Evolutionary conservation across 2,329 filamentous ascomycete genomes (phyloP).

Genomic region (Thelonectria blattea): DNA sequence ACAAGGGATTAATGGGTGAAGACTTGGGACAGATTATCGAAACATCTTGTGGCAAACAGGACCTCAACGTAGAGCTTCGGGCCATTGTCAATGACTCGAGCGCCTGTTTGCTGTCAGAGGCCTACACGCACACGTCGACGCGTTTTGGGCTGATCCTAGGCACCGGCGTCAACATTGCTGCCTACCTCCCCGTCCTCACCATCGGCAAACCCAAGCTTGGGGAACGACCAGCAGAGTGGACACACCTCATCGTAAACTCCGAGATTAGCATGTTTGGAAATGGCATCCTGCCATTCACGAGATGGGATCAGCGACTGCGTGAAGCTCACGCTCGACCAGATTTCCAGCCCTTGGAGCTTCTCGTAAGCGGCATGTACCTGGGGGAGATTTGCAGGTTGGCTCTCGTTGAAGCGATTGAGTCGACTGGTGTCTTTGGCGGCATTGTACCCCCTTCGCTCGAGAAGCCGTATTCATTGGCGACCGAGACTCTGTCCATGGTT

Average conservation of each 20-base stretch:
- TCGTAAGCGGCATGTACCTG: slow-evolving; percentile 70
- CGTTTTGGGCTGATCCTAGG: slow-evolving; percentile 70
- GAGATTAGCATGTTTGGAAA: slow-evolving; percentile 71
- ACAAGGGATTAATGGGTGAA: slow-evolving; percentile 61
- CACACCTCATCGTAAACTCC: slow-evolving; percentile 70
- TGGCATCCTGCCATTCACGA: slow-evolving; percentile 63
- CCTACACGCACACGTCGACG: slow-evolving; percentile 64
- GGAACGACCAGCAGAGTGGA: slow-evolving; percentile 60
- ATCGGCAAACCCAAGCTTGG: slow-evolving; percentile 64
- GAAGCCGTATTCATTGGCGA: slow-evolving; percentile 63
- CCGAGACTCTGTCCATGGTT: slow-evolving; percentile 64
- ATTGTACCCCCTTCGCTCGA: slow-evolving; percentile 60
- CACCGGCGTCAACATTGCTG: slow-evolving; percentile 71
- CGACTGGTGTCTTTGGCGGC: slow-evolving; percentile 61
- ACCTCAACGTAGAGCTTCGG: slow-evolving; percentile 61
- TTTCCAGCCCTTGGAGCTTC: slow-evolving; percentile 67
- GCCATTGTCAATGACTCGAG: slow-evolving; percentile 72
- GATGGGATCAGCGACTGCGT: slow-evolving; percentile 64
- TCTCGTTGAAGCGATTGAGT: slow-evolving; percentile 63
- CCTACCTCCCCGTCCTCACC: slow-evolving; percentile 64
- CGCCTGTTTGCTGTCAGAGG: slow-evolving; percentile 69
- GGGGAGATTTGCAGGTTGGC: slow-evolving; percentile 68
- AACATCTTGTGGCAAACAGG: slow-evolving; percentile 56
- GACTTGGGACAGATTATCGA: slow-evolving; percentile 66
- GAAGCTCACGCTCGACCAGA: slow-evolving; percentile 60